These are phyloP conservation scores for Rosa multiflora DNA, from an alignment of 306 rosid genomes.

Conservation along the genomic window DNA sequence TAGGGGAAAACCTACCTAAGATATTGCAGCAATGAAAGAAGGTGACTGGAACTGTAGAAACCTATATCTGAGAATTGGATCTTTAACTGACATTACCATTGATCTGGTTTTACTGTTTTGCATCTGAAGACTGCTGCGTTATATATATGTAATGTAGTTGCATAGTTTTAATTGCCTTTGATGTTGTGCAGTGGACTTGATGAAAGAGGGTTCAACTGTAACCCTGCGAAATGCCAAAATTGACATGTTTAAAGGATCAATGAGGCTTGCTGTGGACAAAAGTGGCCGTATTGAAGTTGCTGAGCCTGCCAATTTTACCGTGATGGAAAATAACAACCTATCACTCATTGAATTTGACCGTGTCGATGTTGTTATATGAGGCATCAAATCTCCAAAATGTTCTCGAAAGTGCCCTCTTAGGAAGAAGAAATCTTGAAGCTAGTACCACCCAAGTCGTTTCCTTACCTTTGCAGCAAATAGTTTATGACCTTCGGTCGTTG, in stretches of 20 bases:
- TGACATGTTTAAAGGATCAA: constrained; percentile 44
- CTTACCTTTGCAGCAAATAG: constrained; percentile 40
- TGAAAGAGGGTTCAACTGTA: constrained; percentile 41
- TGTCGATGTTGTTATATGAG: constrained; percentile 37
- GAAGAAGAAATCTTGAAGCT: constrained; percentile 49
- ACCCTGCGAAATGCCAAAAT: constrained; percentile 39
- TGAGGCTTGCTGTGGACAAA: constrained; percentile 49
- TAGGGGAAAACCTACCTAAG: background rate
- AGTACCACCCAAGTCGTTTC: constrained; percentile 40
- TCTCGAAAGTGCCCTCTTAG: constrained; percentile 38
- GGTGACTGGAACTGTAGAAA: background rate
- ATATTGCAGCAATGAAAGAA: background rate
- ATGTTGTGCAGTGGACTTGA: constrained; percentile 29
- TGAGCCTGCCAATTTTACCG: constrained; percentile 39
- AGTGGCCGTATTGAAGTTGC: constrained; percentile 41
- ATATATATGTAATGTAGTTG: background rate
- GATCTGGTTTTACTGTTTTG: background rate
- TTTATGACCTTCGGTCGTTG: constrained; percentile 37
- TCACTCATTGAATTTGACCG: constrained; percentile 42
- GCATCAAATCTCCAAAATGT: constrained; percentile 34
- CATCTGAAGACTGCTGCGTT: background rate
- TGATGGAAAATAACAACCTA: constrained; percentile 44
- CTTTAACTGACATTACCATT: background rate
- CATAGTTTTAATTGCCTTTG: background rate
- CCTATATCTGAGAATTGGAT: background rate